Base-by-base conservation (phyloP, 257 asterid genomes). In the Capsicum rhomboideum region DNA sequence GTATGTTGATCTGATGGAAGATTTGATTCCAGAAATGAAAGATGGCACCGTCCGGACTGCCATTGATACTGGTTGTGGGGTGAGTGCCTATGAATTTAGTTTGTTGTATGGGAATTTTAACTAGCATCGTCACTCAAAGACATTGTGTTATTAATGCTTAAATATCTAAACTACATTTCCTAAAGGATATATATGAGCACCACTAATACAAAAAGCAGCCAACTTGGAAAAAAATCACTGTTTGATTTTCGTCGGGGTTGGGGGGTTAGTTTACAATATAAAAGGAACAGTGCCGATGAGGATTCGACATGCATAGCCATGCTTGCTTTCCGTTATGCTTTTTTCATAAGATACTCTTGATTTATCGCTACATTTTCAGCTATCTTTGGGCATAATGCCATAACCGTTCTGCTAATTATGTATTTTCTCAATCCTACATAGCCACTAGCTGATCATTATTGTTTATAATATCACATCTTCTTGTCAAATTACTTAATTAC, bases 1-100 rank as follows among this genome's bases (percentile, higher is more conserved):
- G 18, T 95, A 97, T 59, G 97, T 95, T 67, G 99, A 95, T 92
- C 82, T 88, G 86, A 94, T 97, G 99, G 89, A 90, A 85, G 89
- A 90, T 84, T 86, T 97, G 90, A 90, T 97, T 78, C 99, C 99
- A 2, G 96, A 87, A 85, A 95, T 97, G 98, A 97, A 91, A 86
- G 98, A 94, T 81, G 98, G 99, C 49, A 89, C 97, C 2, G 40
- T 95, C 54, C 90, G 98, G 55, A 96, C 99, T 44, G 99, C 99
- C 86, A 93, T 97, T 78, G 99, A 97, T 90, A 97, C 98, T 1
- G 99, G 99, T n/a, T 97, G 99, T 81, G 99, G 99, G 96, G 99
- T 97, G 88, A 92, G 99, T 87, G 52, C 37, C 5, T 3, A 34
- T 34, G 4, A 34, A 34, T 34, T 34, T 34, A 34, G 37, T 34